Evolutionary conservation across 2,329 filamentous ascomycete species (phyloP), one percentile per base, ranked within the genome.

Genomic region (Fusarium buharicum): DNA sequence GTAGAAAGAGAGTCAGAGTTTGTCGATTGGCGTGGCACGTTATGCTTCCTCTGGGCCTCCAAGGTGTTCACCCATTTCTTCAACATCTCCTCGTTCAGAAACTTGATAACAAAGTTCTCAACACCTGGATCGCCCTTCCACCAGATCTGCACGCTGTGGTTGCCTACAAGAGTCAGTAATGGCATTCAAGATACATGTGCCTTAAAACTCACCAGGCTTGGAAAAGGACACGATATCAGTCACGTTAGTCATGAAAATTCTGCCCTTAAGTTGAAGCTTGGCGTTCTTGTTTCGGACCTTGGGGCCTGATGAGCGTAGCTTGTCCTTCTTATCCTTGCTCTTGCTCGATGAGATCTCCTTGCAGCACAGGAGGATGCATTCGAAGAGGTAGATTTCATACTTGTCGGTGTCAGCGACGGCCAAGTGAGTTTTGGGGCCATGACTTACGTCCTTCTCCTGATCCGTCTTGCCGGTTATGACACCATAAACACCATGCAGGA

Each of bases 181-280:
- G 39, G 37, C 30, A 31, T 8, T 13, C 50, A 38, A 3, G 10
- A 61, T 34, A 64, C 4, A 55, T 34, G 30, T 4, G 1, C 4
- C 1, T 20, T 13, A 20, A 2, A 37, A 73, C 85, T 73, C 85
- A 96, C 93, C 93, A 77, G 92, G 91, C 76, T 93, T 97, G 45
- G 90, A 88, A 57, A 95, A 82, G 16, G 90, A 93, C 37, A 97
- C 82, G n/a, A 97, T 89, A 75, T 97, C 92, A 34, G 93, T 98
- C 50, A 99, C 94, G 72, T 99, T 99, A 68, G 93, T 93, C 93
- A 99, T 98, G 79, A 97, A 98, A 70, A 99, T 99, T 47, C 95
- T 88, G 34, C 95, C 95, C 77, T 99, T 99, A 27, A 99, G 84
- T 76, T 97, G 93, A 59, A 98, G 82, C 77, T 94, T 97, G 37